phyloP scores from a whole-genome alignment of 2,329 filamentous ascomycete species.

The Dactylellina leptospora region DNA sequence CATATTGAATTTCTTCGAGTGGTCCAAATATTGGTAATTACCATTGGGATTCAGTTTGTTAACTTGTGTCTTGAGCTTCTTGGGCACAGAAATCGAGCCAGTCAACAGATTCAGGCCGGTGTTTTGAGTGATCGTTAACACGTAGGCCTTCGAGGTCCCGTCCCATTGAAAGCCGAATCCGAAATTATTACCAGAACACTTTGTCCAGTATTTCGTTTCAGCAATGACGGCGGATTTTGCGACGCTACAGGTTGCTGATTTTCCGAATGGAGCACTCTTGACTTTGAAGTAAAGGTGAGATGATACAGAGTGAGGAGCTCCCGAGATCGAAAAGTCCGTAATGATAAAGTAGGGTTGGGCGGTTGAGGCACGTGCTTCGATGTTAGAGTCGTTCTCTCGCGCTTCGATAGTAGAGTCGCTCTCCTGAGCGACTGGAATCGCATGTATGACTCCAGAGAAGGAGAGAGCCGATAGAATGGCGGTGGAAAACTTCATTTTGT shows the following conservation, averaged over 20 bases:
- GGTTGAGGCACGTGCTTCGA: not conserved
- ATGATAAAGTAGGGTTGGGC: constrained; percentile 8
- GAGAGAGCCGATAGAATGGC: constrained; percentile 14
- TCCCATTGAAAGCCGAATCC: constrained; percentile 15
- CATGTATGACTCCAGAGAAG: constrained; percentile 7
- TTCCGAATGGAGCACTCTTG: not conserved
- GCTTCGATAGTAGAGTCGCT: not conserved
- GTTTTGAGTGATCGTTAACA: constrained; percentile 15
- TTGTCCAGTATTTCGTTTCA: not conserved
- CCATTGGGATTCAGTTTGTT: constrained; percentile 14
- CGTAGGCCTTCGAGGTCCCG: constrained; percentile 9
- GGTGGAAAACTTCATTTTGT: constrained; percentile 22
- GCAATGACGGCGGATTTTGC: not conserved
- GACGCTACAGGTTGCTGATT: not conserved
- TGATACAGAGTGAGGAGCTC: not conserved
- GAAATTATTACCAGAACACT: constrained; percentile 6
- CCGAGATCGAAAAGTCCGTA: constrained; percentile 15
- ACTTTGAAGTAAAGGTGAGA: constrained; percentile 7
- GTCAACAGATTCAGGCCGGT: constrained; percentile 9
- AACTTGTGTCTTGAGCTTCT: constrained; percentile 9
- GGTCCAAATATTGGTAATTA: constrained; percentile 21
- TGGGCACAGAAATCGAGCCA: constrained; percentile 1
- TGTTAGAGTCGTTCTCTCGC: not conserved
- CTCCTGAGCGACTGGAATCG: constrained; percentile 11
- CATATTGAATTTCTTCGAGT: not conserved